Evolutionary conservation across 2,329 filamentous ascomycete species (phyloP).

Genomic region (Colletotrichum euphorbiae): DNA sequence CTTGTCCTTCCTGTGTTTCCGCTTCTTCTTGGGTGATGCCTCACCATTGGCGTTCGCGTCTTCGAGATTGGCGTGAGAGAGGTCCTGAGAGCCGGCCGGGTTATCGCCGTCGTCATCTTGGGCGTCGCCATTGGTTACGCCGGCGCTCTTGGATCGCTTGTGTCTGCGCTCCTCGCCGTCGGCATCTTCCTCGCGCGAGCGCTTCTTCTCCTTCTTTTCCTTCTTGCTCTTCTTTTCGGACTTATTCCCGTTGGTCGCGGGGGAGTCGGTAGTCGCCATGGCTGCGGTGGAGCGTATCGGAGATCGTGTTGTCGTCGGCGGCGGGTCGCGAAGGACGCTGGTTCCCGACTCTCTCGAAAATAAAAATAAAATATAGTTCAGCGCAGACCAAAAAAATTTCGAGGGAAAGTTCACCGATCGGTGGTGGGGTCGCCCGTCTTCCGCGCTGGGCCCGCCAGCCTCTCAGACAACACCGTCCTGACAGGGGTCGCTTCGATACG

Average conservation of each 20-base stretch:
- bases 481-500: conserved; percentile 20
- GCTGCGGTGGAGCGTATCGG: conserved; percentile 27
- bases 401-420: conserved; percentile 37
- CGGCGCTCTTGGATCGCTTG: conserved; percentile 62
- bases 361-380: conserved; percentile 10
- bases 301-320: conserved; percentile 10
- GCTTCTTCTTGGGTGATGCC: conserved; percentile 31
- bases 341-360: conserved; percentile 12
- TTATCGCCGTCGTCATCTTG: conserved; percentile 40
- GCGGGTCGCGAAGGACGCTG: conserved; percentile 37
- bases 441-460: conserved; percentile 27
- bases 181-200: conserved; percentile 57
- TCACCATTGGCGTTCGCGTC: conserved; percentile 18
- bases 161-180: conserved; percentile 58
- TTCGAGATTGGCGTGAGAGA: conserved; percentile 28
- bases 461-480: conserved; percentile 35
- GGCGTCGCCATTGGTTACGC: conserved; percentile 41
- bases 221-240: conserved; percentile 56
- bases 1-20: conserved; percentile 35
- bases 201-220: conserved; percentile 56
- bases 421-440: conserved; percentile 38
- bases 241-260: conserved; percentile 47
- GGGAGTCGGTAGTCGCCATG: conserved; percentile 51
- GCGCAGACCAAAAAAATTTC: conserved; percentile 29
- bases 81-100: conserved; percentile 28